Conservation (phyloP, 805 yeast genomes). For the Blastobotrys attinorum region DNA sequence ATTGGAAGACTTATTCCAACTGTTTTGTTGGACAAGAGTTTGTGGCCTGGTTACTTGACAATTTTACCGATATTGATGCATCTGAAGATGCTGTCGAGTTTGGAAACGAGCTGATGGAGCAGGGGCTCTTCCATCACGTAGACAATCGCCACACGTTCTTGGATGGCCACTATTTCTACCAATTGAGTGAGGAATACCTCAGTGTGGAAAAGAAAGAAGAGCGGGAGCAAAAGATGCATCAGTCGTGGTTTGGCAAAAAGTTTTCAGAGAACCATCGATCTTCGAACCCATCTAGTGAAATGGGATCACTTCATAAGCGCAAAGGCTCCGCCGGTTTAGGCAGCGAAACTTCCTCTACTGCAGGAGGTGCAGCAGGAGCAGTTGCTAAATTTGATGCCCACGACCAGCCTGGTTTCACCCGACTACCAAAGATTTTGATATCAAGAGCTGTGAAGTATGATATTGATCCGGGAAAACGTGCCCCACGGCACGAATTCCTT, state of each 20-base stretch:
- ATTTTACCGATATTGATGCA: constrained; percentile 69
- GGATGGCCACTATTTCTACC: constrained; percentile 91
- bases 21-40: constrained; percentile 82
- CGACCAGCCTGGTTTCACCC: not conserved
- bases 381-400: not conserved
- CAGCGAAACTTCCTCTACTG: not conserved
- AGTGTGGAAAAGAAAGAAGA: not conserved
- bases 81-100: constrained; percentile 76
- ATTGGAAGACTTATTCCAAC: constrained; percentile 64
- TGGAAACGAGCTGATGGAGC: constrained; percentile 71
- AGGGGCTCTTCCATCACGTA: constrained; percentile 71
- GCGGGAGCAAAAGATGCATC: constrained; percentile 12
- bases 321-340: not conserved
- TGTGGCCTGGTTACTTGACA: constrained; percentile 76
- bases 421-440: constrained; percentile 27
- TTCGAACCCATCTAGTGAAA: not conserved
- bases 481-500: constrained; percentile 70
- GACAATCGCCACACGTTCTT: constrained; percentile 74
- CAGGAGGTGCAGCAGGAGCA: not conserved
- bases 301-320: not conserved
- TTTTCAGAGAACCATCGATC: not conserved
- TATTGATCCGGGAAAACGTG: constrained; percentile 63
- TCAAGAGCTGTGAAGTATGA: constrained; percentile 63
- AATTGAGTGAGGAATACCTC: constrained; percentile 49
- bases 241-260: constrained; percentile 15